Base-by-base conservation (phyloP, 176 grass and related monocot species). In the Typha latifolia region DNA sequence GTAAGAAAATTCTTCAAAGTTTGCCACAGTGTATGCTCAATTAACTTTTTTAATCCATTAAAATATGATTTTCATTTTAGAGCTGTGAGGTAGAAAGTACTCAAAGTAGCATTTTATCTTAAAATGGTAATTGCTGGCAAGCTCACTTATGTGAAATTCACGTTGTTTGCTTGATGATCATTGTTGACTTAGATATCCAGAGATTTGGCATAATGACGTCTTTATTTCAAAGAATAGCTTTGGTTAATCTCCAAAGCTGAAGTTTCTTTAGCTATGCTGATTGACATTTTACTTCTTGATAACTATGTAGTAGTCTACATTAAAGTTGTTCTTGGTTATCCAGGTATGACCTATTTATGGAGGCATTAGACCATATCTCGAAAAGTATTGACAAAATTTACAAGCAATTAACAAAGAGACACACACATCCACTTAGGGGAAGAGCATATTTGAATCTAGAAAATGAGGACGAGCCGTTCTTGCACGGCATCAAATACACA, bases 301-400 rank as follows among this genome's bases (percentile, higher is more conserved):
- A 64, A 13, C 15, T 31, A n/a, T n/a, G n/a, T n/a, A n/a, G n/a
- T n/a, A 31, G 29, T 64, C 23, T 32, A 32, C 27, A 31, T 31
- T 32, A 32, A 64, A 64, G 27, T 15, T 64, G 62, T 64, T 19
- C 20, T 72, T 32, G 11, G 34, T 59, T 6, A 9, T 64, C 1
- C 48, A 97, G 93, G 82, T 97, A 91, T 75, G 93, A 89, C 56
- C 73, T 89, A 47, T 97, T 97, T 68, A 97, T 84, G 77, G 88
- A 92, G 61, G 88, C 93, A 24, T 97, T 97, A 84, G 86, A 97
- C 75, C 93, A 97, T 72, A 91, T 97, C 69, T 97, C 93, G 67
- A 91, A 84, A 82, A 85, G 84, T 62, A 97, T 97, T 66, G 93
- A 97, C 83, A 84, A 85, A 86, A 97, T 97, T 59, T 97, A 92